A percentile compares a stretch with the other conserved stretches of the same genome.
Conservation (phyloP, 1,284 basidiomycete genomes). For the Rhodotorula sp. region DNA sequence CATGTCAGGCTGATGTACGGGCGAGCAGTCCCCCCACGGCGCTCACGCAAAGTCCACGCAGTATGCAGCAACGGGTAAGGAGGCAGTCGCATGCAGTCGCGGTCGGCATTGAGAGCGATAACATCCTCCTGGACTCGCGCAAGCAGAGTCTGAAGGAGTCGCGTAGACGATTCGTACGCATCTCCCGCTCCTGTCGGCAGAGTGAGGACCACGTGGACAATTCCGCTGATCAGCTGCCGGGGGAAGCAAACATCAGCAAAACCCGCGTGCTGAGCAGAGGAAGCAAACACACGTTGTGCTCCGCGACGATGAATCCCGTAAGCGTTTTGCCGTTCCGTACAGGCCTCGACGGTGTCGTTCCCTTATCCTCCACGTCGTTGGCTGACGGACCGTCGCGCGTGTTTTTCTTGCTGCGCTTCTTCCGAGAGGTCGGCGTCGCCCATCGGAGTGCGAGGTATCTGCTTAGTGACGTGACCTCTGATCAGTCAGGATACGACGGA, state of each 20-base stretch:
- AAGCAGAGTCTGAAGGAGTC: conserved; percentile 30
- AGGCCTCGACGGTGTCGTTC: neutral
- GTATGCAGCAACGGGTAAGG: conserved; percentile 13
- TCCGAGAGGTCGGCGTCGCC: conserved; percentile 23
- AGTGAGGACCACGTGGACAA: conserved; percentile 19
- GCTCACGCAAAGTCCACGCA: conserved; percentile 34
- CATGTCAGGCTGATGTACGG: neutral
- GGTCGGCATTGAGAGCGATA: conserved; percentile 8
- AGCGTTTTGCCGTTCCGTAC: conserved; percentile 20
- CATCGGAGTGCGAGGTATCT: conserved; percentile 32
- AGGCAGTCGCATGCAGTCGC: neutral
- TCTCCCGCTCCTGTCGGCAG: conserved; percentile 35
- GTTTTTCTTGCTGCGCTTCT: conserved; percentile 23
- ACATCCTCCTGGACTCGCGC: conserved; percentile 22
- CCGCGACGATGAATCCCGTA: conserved; percentile 30
- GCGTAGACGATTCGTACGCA: conserved; percentile 28
- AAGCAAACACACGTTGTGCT: conserved; percentile 26
- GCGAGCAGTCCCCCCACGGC: no score
- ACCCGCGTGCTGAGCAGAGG: neutral
- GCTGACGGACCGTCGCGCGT: neutral
- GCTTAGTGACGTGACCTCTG: neutral
- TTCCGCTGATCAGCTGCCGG: conserved; percentile 17
- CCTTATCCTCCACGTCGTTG: neutral
- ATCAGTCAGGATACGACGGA: neutral
- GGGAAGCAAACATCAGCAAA: neutral